These are phyloP conservation scores for Lathyrus oleraceus DNA, from an alignment of 306 rosid genomes.

Conservation along the genomic window DNA sequence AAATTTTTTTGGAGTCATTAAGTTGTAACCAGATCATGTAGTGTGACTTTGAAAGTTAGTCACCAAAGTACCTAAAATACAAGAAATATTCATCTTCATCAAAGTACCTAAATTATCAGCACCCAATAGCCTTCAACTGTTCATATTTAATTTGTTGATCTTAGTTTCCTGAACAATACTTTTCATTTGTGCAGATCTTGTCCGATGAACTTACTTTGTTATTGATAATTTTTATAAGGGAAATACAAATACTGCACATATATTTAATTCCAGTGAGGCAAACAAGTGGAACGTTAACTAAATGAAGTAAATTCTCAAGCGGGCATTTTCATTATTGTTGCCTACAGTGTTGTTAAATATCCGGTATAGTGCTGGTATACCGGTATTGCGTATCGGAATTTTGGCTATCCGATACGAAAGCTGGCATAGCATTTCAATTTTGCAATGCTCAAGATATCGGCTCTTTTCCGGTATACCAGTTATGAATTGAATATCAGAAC, in stretches of 20 bases:
- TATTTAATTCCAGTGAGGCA: slow-evolving; percentile 9
- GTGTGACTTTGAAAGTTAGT: slow-evolving; percentile 22
- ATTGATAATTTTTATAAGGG: neutral
- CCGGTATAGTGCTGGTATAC: too few relatives aligned
- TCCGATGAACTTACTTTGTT: slow-evolving; percentile 7
- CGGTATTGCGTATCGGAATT: too few relatives aligned
- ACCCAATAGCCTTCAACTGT: neutral
- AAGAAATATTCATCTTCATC: slow-evolving; percentile 7
- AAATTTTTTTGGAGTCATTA: neutral
- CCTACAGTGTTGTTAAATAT: too few relatives aligned
- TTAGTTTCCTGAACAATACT: slow-evolving; percentile 19
- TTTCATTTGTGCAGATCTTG: slow-evolving; percentile 20
- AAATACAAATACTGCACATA: slow-evolving; percentile 1
- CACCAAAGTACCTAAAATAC: slow-evolving; percentile 11
- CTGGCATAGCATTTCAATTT: too few relatives aligned
- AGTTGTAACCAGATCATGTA: neutral
- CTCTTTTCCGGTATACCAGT: too few relatives aligned
- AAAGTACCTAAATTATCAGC: slow-evolving; percentile 3
- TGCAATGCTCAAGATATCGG: too few relatives aligned
- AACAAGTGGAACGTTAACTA: neutral
- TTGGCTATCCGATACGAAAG: too few relatives aligned
- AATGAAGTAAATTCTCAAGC: slow-evolving; percentile 4
- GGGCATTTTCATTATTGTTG: slow-evolving; percentile 1
- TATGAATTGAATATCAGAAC: too few relatives aligned
- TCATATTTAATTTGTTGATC: neutral